Conservation (phyloP, 1,284 basidiomycete species). For the Agroathelia rolfsii region DNA sequence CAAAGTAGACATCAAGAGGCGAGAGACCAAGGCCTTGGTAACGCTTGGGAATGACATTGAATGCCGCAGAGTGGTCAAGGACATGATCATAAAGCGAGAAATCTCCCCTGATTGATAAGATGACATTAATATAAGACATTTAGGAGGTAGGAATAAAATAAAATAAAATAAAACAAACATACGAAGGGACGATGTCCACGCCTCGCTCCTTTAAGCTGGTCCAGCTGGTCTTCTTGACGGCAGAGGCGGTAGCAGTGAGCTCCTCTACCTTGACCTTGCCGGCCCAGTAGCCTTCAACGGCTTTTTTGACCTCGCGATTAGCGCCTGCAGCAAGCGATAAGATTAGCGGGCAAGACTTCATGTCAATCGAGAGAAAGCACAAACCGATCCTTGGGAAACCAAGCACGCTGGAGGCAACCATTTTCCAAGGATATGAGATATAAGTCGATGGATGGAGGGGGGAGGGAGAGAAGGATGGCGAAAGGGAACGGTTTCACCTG, state of each 20-base stretch:
- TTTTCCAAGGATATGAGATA: constrained; percentile 24
- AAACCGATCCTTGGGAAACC: constrained; percentile 96
- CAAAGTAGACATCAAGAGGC: constrained; percentile 92
- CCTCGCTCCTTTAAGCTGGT: constrained; percentile 79
- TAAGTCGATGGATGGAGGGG: constrained; percentile 18
- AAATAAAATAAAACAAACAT: constrained; percentile 21
- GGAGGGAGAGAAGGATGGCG: constrained; percentile 9
- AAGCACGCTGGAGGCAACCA: constrained; percentile 81
- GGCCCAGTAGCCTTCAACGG: constrained; percentile 96
- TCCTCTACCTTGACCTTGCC: constrained; percentile 87
- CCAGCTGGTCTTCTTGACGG: constrained; percentile 90
- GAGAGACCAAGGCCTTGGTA: constrained; percentile 86
- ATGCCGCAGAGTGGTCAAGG: constrained; percentile 92
- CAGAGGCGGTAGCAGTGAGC: constrained; percentile 82
- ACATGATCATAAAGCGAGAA: constrained; percentile 99
- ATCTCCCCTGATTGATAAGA: constrained; percentile 63
- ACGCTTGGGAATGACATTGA: constrained; percentile 95
- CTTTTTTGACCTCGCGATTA: constrained; percentile 98
- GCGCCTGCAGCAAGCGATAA: constrained; percentile 43
- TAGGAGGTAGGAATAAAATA: background rate
- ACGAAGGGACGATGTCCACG: constrained; percentile 92
- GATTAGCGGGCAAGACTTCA: constrained; percentile 1
- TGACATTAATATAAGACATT: constrained; percentile 7
- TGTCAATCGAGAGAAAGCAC: constrained; percentile 13
- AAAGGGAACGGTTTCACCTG: background rate